Conservation (phyloP, 139 green algal species). For the Mychonastes homosphaera region DNA sequence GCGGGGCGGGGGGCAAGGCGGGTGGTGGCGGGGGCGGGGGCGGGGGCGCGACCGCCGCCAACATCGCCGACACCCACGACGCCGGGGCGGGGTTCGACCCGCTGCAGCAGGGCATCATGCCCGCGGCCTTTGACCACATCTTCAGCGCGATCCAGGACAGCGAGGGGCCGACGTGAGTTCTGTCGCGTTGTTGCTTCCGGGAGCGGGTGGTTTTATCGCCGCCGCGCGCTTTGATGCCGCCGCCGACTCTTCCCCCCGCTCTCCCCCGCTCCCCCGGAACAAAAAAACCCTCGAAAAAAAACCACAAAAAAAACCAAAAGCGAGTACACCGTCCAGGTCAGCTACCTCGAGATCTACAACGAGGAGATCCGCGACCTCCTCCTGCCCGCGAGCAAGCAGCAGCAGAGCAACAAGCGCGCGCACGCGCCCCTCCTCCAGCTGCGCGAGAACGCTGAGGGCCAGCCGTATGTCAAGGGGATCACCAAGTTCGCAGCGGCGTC, state of each 20-base stretch:
- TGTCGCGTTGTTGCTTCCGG: too few species aligned
- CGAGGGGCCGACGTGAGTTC: too few species aligned
- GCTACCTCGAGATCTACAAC: slow-evolving; percentile 87
- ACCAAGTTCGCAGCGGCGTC: slow-evolving; percentile 11
- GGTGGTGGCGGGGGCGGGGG: neutral
- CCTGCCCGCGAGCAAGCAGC: neutral
- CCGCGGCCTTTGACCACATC: slow-evolving; percentile 62
- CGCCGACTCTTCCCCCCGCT: too few species aligned
- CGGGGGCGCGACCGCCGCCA: too few species aligned
- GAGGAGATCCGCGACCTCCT: slow-evolving; percentile 58
- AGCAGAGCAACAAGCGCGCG: slow-evolving; percentile 8
- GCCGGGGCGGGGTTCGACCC: slow-evolving; percentile 11
- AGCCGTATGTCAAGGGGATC: slow-evolving; percentile 75
- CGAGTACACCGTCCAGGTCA: slow-evolving; percentile 69
- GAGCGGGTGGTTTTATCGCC: too few species aligned
- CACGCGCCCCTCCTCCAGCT: slow-evolving; percentile 48
- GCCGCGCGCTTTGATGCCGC: too few species aligned
- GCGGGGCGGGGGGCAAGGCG: slow-evolving; percentile 18
- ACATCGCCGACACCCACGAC: too few species aligned
- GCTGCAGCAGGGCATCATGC: slow-evolving; percentile 66
- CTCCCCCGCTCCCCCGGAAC: too few species aligned
- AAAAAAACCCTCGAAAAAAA: too few species aligned
- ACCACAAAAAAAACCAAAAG: too few species aligned
- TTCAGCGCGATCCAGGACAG: slow-evolving; percentile 55
- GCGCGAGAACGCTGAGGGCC: slow-evolving; percentile 48